Evolutionary conservation across 495 filamentous ascomycete genomes (phyloP).

Genomic region (Physcia stellaris): DNA sequence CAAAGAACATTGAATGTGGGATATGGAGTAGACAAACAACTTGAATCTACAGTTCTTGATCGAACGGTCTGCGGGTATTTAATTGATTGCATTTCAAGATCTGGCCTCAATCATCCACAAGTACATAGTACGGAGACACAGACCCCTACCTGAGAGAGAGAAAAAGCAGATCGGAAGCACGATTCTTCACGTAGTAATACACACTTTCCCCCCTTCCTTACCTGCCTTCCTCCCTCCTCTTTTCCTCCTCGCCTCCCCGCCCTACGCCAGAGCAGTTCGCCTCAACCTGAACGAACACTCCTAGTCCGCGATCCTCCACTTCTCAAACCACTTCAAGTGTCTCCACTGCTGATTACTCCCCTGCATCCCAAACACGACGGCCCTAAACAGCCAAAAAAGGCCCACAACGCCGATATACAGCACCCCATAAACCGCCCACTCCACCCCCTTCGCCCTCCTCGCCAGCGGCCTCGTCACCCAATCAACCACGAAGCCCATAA

Average conservation of each 20-base stretch:
- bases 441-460: constrained; percentile 37
- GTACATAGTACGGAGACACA: too few relatives aligned
- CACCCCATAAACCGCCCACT: constrained; percentile 50
- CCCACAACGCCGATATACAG: constrained; percentile 62
- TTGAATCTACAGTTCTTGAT: too few relatives aligned
- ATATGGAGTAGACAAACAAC: too few relatives aligned
- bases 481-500: constrained; percentile 77
- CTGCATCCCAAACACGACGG: constrained; percentile 94
- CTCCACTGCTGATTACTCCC: constrained; percentile 70
- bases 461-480: constrained; percentile 56
- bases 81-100: too few relatives aligned
- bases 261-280: too few relatives aligned
- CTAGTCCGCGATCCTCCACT: constrained; percentile 40
- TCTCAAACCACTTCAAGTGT: constrained; percentile 82
- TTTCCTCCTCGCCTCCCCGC: neutral
- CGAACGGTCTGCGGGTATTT: too few relatives aligned
- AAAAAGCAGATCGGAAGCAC: too few relatives aligned
- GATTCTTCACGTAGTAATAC: too few relatives aligned
- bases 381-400: constrained; percentile 78
- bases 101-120: too few relatives aligned
- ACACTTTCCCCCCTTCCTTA: too few relatives aligned
- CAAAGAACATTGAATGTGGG: too few relatives aligned
- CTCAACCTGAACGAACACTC: neutral
- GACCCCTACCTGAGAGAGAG: too few relatives aligned
- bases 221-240: neutral